phyloP scores from a whole-genome alignment of 345 rosid genomes.

The Boechera divaricarpa region DNA sequence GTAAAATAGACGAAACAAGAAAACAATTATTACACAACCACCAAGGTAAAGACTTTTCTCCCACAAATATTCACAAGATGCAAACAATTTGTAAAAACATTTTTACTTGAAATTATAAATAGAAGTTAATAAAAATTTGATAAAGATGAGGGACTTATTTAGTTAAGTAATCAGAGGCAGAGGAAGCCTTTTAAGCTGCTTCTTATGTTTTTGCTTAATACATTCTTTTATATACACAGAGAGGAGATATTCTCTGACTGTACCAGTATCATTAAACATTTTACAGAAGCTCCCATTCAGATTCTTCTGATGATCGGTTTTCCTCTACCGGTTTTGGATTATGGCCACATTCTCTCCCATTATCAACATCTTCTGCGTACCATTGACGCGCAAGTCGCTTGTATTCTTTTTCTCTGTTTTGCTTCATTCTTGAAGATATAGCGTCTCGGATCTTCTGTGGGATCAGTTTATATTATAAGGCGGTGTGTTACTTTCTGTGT shows the following conservation, averaged over 20 bases:
- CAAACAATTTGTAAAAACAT: neutral
- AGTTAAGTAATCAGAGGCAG: constrained; percentile 10
- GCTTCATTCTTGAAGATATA: constrained; percentile 64
- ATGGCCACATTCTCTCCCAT: constrained; percentile 29
- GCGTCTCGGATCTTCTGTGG: constrained; percentile 57
- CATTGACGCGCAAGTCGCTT: constrained; percentile 60
- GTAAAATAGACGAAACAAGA: constrained; percentile 41
- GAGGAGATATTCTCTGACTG: neutral
- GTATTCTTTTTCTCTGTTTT: constrained; percentile 66
- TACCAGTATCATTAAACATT: neutral
- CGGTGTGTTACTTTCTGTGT: constrained; percentile 2
- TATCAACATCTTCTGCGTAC: constrained; percentile 39
- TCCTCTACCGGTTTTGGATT: constrained; percentile 26
- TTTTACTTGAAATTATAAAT: neutral
- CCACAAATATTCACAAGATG: neutral
- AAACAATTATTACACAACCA: constrained; percentile 43
- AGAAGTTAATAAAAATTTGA: neutral
- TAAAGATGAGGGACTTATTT: constrained; percentile 12
- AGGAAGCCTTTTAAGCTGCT: constrained; percentile 26
- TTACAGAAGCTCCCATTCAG: constrained; percentile 86
- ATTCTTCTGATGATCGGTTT: constrained; percentile 46
- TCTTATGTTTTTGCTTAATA: constrained; percentile 37
- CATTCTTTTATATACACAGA: constrained; percentile 32
- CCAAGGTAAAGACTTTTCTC: constrained; percentile 29
- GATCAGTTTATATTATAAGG: neutral